phyloP scores from a whole-genome alignment of 1,139 yeast species.

The Candida labiduridarum region DNA sequence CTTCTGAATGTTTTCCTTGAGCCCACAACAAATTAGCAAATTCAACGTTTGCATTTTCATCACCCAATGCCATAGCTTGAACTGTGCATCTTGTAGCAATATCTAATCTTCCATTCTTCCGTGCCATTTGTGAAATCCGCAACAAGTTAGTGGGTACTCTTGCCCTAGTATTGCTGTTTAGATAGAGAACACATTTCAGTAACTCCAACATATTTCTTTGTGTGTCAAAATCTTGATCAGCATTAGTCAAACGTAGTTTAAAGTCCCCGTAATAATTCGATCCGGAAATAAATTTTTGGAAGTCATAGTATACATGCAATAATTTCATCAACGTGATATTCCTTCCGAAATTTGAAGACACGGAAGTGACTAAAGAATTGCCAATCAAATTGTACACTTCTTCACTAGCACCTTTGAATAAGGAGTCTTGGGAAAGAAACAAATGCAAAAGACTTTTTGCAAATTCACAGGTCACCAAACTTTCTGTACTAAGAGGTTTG shows the following conservation, averaged over 20 bases:
- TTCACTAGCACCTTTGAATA: slow-evolving; percentile 43
- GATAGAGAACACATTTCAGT: slow-evolving; percentile 50
- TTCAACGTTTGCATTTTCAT: slow-evolving; percentile 67
- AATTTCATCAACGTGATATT: slow-evolving; percentile 58
- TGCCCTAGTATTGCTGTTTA: slow-evolving; percentile 34
- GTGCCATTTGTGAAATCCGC: slow-evolving; percentile 63
- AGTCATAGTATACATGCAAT: slow-evolving; percentile 73
- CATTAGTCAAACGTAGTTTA: slow-evolving; percentile 44
- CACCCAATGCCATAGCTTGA: slow-evolving; percentile 57
- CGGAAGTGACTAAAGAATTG: slow-evolving; percentile 58
- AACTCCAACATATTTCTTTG: slow-evolving; percentile 63
- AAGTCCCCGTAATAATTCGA: slow-evolving; percentile 28
- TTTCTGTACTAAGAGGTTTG: slow-evolving; percentile 50
- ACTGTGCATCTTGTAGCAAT: slow-evolving; percentile 75
- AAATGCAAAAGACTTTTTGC: slow-evolving; percentile 61
- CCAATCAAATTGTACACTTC: slow-evolving; percentile 62
- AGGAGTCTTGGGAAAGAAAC: slow-evolving; percentile 26
- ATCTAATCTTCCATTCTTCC: slow-evolving; percentile 71
- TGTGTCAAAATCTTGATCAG: slow-evolving; percentile 64
- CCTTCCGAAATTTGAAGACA: slow-evolving; percentile 63
- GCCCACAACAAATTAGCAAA: slow-evolving; percentile 88
- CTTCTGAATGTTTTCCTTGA: slow-evolving; percentile 87
- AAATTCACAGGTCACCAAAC: slow-evolving; percentile 63
- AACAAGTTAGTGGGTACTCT: slow-evolving; percentile 54
- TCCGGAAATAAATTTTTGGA: slow-evolving; percentile 34